Conservation (phyloP, 139 green algal species). For the Zygnema circumcarinatum region DNA sequence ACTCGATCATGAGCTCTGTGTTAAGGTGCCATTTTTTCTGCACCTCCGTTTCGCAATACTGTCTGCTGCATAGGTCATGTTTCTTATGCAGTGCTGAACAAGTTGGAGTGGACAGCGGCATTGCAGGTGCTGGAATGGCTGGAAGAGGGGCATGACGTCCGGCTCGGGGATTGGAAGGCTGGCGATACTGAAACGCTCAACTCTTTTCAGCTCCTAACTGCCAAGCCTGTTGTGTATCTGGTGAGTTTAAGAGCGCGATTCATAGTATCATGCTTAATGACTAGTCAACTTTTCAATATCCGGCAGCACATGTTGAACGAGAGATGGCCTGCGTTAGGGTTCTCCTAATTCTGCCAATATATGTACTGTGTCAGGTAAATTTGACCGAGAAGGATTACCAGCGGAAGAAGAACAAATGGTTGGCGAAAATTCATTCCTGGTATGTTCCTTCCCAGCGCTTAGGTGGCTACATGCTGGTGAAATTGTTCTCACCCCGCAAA, state of each 20-base stretch:
- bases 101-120: background rate
- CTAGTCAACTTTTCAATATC: conserved; percentile 6
- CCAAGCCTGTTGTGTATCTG: conserved; percentile 97
- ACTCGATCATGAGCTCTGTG: conserved; percentile 45
- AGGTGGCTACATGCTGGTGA: background rate
- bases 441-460: conserved; percentile 17
- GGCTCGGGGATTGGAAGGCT: conserved; percentile 59
- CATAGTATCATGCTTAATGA: background rate
- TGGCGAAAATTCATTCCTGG: conserved; percentile 94
- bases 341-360: background rate
- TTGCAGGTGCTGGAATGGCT: conserved; percentile 42
- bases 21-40: conserved; percentile 30
- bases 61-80: too few species aligned
- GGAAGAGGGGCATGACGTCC: conserved; percentile 59
- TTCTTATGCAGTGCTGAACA: background rate
- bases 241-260: conserved; percentile 19
- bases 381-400: conserved; percentile 89
- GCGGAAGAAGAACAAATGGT: conserved; percentile 99
- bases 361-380: conserved; percentile 72
- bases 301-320: too few species aligned
- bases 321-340: background rate
- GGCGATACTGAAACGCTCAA: conserved; percentile 52
- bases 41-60: too few species aligned
- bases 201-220: conserved; percentile 75
- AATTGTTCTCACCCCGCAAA: too few species aligned